phyloP scores from a whole-genome alignment of 148 eudicot species.

The Amaranthus hypochondriacus region DNA sequence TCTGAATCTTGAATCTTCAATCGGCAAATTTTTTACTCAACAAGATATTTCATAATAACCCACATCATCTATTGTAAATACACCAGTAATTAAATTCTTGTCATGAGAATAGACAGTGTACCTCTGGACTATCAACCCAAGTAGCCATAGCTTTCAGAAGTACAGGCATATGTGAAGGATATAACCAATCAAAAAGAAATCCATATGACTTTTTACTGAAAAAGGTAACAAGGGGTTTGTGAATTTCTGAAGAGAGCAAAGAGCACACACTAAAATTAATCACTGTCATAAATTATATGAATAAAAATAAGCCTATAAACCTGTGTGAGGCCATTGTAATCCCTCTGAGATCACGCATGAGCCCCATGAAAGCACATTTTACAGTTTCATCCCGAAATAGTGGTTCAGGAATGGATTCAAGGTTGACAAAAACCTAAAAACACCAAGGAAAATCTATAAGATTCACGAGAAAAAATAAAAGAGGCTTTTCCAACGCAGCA shows the following conservation, averaged over 20 bases:
- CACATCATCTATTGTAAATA: not conserved
- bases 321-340: constrained; percentile 82
- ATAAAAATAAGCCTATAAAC: constrained; percentile 27
- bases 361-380: constrained; percentile 72
- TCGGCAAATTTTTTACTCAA: not conserved
- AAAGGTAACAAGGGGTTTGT: constrained; percentile 4
- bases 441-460: not conserved
- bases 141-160: too few relatives aligned
- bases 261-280: not conserved
- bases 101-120: constrained; percentile 20
- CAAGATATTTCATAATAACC: not conserved
- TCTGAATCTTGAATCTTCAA: not conserved
- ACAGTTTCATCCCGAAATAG: constrained; percentile 67
- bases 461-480: not conserved
- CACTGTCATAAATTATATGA: not conserved
- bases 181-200: too few relatives aligned
- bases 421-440: constrained; percentile 58
- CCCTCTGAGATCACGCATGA: constrained; percentile 93
- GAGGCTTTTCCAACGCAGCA: not conserved
- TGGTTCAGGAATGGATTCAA: constrained; percentile 67
- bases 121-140: constrained; percentile 39
- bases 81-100: not conserved
- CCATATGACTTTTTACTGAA: too few relatives aligned
- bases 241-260: constrained; percentile 1
- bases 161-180: too few relatives aligned